Base-by-base conservation (phyloP, 2,329 filamentous ascomycete species). In the Geosmithia morbida region DNA sequence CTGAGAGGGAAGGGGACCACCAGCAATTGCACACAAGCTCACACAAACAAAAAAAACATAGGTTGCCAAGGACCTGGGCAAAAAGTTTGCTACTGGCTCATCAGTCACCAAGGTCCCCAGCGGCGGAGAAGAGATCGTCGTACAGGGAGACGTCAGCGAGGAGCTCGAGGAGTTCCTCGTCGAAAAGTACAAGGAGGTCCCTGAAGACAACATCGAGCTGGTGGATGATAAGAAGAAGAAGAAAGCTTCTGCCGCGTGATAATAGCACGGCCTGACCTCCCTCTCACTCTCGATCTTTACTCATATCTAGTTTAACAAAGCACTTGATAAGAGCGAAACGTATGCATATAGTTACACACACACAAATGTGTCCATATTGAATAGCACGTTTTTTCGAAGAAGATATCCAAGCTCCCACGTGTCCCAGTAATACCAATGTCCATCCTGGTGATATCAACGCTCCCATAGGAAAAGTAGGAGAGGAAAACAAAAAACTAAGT, bases 171-270 rank as follows among this genome's bases (percentile, higher is more conserved):
- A 97, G 61, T 96, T 90, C 69, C 67, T 98, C 59, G 62, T 85
- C 53, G 88, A 96, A 61, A 85, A 87, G 61, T 94, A 95, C 66
- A 83, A 84, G 64, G 79, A 88, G 53, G 85, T 98, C 56, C 90
- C 90, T 2, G 87, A 94, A 69, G 87, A 94, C 61, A 96, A 98
- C 66, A 84, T 97, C 56, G 90, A 97, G 68, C 69, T 89, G 59
- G 78, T 97, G 42, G 90, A 97, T 66, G 90, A 96, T 63, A 96
- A 95, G 79, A 92, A 92, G 78, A 94, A 94, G 70, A 79, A 73
- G 59, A 67, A 66, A 59, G 57, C 58, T 14, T 51, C 55, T 2
- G 52, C 53, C 5, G 26, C 26, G 17, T 18, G 22, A 20, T 11
- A 14, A 26, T 44, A 29, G 13, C 22, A 26, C 22, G 8, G n/a